These are phyloP conservation scores for Colletotrichum brevisporum DNA, from an alignment of 2,329 filamentous ascomycete species.

Conservation along the genomic window DNA sequence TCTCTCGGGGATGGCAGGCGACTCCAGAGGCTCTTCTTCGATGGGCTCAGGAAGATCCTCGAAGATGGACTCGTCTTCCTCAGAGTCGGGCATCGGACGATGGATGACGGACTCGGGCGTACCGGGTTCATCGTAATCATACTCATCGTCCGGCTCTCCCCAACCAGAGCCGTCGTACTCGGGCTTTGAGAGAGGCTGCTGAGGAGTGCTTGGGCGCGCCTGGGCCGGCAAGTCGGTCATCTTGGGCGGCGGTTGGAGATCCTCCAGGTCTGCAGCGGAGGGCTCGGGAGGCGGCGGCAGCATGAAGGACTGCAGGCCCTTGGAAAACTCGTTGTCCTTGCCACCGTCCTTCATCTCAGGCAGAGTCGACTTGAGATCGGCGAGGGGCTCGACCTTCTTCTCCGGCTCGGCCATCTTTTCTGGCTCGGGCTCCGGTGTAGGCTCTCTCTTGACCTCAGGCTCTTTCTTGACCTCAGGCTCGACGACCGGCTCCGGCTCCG, in stretches of 20 bases:
- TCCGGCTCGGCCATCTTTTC: slow-evolving; percentile 19
- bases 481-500: slow-evolving; percentile 7
- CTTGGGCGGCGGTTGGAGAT: slow-evolving; percentile 46
- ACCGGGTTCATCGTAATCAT: slow-evolving; percentile 70
- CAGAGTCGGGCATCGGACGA: slow-evolving; percentile 71
- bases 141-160: slow-evolving; percentile 69
- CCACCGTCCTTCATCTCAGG: slow-evolving; percentile 43
- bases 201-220: slow-evolving; percentile 64
- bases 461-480: slow-evolving; percentile 15
- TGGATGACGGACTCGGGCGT: slow-evolving; percentile 94
- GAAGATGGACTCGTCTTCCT: slow-evolving; percentile 47
- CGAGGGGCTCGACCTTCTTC: slow-evolving; percentile 42
- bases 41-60: slow-evolving; percentile 49
- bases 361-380: slow-evolving; percentile 48
- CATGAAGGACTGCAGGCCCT: slow-evolving; percentile 63
- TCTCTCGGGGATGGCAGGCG: slow-evolving; percentile 81
- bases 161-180: slow-evolving; percentile 76
- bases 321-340: slow-evolving; percentile 55
- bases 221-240: slow-evolving; percentile 54
- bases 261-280: slow-evolving; percentile 48
- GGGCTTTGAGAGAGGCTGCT: slow-evolving; percentile 67
- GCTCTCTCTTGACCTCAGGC: not conserved
- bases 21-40: slow-evolving; percentile 61
- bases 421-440: slow-evolving; percentile 39
- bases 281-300: slow-evolving; percentile 57